These are phyloP conservation scores for Macrophomina pseudophaseolina DNA, from an alignment of 2,329 filamentous ascomycete genomes.

Conservation along the genomic window DNA sequence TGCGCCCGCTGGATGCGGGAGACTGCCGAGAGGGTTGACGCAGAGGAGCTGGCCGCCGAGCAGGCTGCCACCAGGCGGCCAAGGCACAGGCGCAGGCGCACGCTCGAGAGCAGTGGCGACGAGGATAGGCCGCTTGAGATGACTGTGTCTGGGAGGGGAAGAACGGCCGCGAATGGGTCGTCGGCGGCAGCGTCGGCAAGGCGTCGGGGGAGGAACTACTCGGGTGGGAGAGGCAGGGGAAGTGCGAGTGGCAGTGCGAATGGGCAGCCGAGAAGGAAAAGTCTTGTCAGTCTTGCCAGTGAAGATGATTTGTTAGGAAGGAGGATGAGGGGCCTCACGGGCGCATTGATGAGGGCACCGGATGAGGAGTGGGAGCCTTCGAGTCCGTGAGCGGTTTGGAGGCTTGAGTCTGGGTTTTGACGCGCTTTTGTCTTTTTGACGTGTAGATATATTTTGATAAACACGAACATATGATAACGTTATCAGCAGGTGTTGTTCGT, in stretches of 20 bases:
- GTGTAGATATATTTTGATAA: no score
- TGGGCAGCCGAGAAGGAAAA: conserved; percentile 42
- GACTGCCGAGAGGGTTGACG: conserved; percentile 64
- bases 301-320: conserved; percentile 55
- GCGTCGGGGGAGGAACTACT: neutral
- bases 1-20: conserved; percentile 83
- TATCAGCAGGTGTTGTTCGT: no score
- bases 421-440: no score
- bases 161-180: conserved; percentile 26
- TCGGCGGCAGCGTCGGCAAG: neutral
- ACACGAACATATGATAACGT: no score
- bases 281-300: conserved; percentile 52
- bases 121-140: conserved; percentile 86
- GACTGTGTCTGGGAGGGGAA: conserved; percentile 46
- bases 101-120: conserved; percentile 70
- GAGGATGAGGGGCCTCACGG: conserved; percentile 55
- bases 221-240: conserved; percentile 15
- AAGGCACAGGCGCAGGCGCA: conserved; percentile 56
- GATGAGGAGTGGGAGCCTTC: conserved; percentile 24
- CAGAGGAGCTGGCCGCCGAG: conserved; percentile 34
- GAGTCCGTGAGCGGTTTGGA: conserved; percentile 9
- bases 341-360: conserved; percentile 41
- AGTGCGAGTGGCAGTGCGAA: conserved; percentile 27
- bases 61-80: conserved; percentile 27
- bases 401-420: no score